A percentile compares a stretch with the other conserved stretches of the same genome.
These are phyloP conservation scores for Secale cereale DNA, from an alignment of 176 grass and related monocot genomes.

Conservation along the genomic window DNA sequence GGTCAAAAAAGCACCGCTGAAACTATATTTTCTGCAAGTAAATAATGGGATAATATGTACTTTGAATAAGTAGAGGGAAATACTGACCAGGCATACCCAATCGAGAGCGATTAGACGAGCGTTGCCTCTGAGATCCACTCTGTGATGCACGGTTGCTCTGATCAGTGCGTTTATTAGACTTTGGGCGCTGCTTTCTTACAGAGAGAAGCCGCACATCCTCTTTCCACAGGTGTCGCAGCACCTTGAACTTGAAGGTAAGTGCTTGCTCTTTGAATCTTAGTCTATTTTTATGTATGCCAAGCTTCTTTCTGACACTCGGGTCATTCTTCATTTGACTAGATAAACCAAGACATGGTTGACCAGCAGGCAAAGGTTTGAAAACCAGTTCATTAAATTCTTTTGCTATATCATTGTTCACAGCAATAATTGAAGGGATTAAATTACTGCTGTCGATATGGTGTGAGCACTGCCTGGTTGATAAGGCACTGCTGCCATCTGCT, in stretches of 20 bases:
- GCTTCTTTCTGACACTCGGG: constrained; percentile 51
- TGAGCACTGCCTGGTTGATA: constrained; percentile 18
- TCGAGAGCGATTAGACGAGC: constrained; percentile 49
- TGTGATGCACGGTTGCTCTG: constrained; percentile 41
- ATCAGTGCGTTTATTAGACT: constrained; percentile 69
- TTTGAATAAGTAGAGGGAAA: not conserved
- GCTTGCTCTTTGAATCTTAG: constrained; percentile 68
- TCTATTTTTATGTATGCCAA: constrained; percentile 36
- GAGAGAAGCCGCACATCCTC: constrained; percentile 74
- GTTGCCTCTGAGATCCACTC: constrained; percentile 60
- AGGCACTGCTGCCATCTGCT: constrained; percentile 1
- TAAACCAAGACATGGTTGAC: constrained; percentile 32
- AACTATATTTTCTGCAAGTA: not conserved
- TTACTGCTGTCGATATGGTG: constrained; percentile 21
- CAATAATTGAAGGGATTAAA: constrained; percentile 43
- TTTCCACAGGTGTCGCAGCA: constrained; percentile 73
- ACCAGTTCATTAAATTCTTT: constrained; percentile 29
- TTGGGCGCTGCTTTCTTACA: constrained; percentile 62
- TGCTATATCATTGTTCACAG: constrained; percentile 40
- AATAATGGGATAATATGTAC: not conserved
- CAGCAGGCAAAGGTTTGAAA: constrained; percentile 35
- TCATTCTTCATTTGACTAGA: constrained; percentile 44
- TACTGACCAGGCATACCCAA: constrained; percentile 66
- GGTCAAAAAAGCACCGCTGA: not conserved
- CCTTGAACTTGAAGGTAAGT: constrained; percentile 84